Base-by-base conservation (phyloP, 106 monocot species). In the Acorus calamus region DNA sequence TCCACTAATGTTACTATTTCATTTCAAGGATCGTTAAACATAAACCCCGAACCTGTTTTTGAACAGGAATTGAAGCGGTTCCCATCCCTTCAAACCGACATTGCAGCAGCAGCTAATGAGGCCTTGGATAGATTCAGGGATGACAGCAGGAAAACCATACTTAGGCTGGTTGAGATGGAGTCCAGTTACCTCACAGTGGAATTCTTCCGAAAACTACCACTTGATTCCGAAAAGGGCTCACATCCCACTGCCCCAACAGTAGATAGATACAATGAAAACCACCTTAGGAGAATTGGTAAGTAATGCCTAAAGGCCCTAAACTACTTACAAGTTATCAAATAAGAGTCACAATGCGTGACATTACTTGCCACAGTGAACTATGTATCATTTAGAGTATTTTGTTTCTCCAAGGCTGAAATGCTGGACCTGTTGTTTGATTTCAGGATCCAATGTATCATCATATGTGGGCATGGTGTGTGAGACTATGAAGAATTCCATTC, bases 131-230 rank as follows among this genome's bases (percentile, higher is more conserved):
- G 80, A 77, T 92, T 92, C 72, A 78, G 88, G 11, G 92, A 92
- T 10, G 92, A 92, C 14, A 64, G 92, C 61, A 73, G 81, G 53
- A 92, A 85, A 76, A 92, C 92, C 50, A 80, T 88, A 70, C 51
- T 85, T 51, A 74, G 88, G 41, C 75, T 92, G 49, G 92, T 92
- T 42, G 92, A 92, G 46, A 92, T 92, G 92, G 92, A 92, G 53
- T 76, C 92, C 43, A 88, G 79, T 65, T 92, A 92, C 57, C 80
- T 92, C 6, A 92, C 92, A 49, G 92, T 88, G 4, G 92, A 92
- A 28, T 92, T 92, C 61, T 92, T 92, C 77, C 55, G 92, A 64
- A 92, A 92, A 64, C 92, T 92, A 71, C 84, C 84, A 43, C 77
- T 77, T 44, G 92, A 92, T 74, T 80, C 88, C 28, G 88, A 92